These are phyloP conservation scores for Singerocomus inundabilis DNA, from an alignment of 1,284 basidiomycete genomes.

Conservation along the genomic window DNA sequence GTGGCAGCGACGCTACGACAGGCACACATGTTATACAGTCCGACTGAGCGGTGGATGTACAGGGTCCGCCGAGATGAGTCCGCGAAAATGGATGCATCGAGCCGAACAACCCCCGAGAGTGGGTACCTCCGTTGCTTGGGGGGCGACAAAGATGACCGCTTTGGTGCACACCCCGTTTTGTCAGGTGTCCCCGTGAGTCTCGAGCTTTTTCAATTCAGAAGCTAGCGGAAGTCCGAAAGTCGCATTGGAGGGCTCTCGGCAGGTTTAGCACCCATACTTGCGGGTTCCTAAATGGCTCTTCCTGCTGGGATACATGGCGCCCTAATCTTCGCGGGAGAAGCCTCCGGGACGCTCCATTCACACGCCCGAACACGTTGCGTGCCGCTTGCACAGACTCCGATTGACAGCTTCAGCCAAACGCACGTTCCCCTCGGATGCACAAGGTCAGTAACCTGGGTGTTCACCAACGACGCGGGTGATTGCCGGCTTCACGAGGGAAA, in stretches of 20 bases:
- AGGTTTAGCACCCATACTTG: not conserved
- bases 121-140: slow-evolving; percentile 2
- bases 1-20: slow-evolving; percentile 3
- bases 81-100: slow-evolving; percentile 12
- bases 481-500: slow-evolving; percentile 13
- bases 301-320: not conserved
- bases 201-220: slow-evolving; percentile 5
- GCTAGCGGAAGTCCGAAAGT: slow-evolving; percentile 3
- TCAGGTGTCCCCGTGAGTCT: slow-evolving; percentile 13
- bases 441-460: not conserved
- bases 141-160: slow-evolving; percentile 8
- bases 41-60: not conserved
- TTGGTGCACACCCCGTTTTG: slow-evolving; percentile 6
- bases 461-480: slow-evolving; percentile 1
- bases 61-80: slow-evolving; percentile 5
- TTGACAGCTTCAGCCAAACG: slow-evolving; percentile 12
- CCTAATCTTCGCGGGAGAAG: slow-evolving; percentile 36
- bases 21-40: not conserved
- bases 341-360: slow-evolving; percentile 18
- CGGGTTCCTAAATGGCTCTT: not conserved
- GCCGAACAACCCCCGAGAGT: slow-evolving; percentile 1
- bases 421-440: not conserved
- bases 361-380: slow-evolving; percentile 10
- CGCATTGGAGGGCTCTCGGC: slow-evolving; percentile 2
- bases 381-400: slow-evolving; percentile 1